Conservation (phyloP, 805 yeast genomes). For the Millerozyma miso region DNA sequence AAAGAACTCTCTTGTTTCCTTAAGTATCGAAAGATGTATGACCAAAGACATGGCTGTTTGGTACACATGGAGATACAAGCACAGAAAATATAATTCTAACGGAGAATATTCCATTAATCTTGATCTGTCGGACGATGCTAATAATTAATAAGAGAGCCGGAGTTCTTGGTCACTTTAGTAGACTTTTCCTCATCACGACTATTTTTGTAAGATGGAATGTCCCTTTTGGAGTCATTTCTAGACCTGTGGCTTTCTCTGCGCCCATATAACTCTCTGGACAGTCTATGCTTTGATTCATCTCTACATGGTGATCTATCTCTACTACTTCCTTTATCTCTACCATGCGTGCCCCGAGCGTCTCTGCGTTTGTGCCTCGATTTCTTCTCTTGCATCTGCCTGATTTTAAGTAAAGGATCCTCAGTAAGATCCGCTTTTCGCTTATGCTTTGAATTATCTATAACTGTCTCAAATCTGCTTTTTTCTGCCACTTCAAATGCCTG, state of each 20-base stretch:
- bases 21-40: slow-evolving; percentile 10
- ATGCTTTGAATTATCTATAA: slow-evolving; percentile 17
- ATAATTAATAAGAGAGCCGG: background rate
- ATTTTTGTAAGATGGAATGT: background rate
- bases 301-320: slow-evolving; percentile 9
- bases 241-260: too few species aligned
- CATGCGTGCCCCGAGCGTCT: background rate
- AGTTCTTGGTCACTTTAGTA: background rate
- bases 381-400: slow-evolving; percentile 17
- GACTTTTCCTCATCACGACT: background rate
- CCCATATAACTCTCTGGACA: too few species aligned
- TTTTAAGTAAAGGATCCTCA: slow-evolving; percentile 51
- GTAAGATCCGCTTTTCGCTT: slow-evolving; percentile 2
- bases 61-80: slow-evolving; percentile 24
- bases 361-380: slow-evolving; percentile 2
- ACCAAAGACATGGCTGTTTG: slow-evolving; percentile 9
- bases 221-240: too few species aligned
- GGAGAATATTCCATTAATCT: slow-evolving; percentile 11
- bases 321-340: slow-evolving; percentile 4
- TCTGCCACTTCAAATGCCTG: slow-evolving; percentile 36
- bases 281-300: slow-evolving; percentile 10
- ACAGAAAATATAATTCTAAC: slow-evolving; percentile 13
- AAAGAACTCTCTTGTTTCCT: slow-evolving; percentile 7
- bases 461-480: slow-evolving; percentile 20
- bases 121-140: background rate